Conservation (phyloP, 192 early-diverging fungal genomes). For the Linnemannia schmuckeri region DNA sequence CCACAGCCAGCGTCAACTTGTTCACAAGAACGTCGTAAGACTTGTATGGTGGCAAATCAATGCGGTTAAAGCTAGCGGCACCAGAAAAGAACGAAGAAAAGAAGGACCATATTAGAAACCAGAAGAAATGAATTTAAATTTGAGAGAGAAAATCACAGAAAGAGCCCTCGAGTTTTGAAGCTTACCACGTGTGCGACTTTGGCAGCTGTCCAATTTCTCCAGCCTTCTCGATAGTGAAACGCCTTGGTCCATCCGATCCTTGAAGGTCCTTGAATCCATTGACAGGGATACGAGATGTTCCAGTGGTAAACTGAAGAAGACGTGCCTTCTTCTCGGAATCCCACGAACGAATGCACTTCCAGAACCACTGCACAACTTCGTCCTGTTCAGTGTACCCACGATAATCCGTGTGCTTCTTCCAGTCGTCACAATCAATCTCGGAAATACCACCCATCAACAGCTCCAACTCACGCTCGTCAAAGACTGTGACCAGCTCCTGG, state of each 20-base stretch:
- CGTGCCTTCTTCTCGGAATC: conserved; percentile 95
- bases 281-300: conserved; percentile 96
- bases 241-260: conserved; percentile 93
- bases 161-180: neutral
- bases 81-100: conserved; percentile 12
- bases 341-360: conserved; percentile 90
- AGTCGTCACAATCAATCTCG: conserved; percentile 97
- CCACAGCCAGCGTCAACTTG: conserved; percentile 92
- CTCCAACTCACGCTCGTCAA: conserved; percentile 98
- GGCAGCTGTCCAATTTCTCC: conserved; percentile 88
- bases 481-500: conserved; percentile 94
- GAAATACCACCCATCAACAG: conserved; percentile 96
- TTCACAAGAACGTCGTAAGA: conserved; percentile 77
- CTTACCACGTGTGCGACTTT: conserved; percentile 93
- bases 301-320: conserved; percentile 97
- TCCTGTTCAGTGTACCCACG: conserved; percentile 96
- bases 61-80: conserved; percentile 88
- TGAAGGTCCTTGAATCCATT: conserved; percentile 99
- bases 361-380: conserved; percentile 95
- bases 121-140: neutral
- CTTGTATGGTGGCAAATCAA: conserved; percentile 94
- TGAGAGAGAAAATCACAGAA: neutral
- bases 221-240: conserved; percentile 95
- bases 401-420: conserved; percentile 99
- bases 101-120: neutral